Evolutionary conservation across 306 rosid genomes (phyloP).

Genomic region (Quercus gilva): DNA sequence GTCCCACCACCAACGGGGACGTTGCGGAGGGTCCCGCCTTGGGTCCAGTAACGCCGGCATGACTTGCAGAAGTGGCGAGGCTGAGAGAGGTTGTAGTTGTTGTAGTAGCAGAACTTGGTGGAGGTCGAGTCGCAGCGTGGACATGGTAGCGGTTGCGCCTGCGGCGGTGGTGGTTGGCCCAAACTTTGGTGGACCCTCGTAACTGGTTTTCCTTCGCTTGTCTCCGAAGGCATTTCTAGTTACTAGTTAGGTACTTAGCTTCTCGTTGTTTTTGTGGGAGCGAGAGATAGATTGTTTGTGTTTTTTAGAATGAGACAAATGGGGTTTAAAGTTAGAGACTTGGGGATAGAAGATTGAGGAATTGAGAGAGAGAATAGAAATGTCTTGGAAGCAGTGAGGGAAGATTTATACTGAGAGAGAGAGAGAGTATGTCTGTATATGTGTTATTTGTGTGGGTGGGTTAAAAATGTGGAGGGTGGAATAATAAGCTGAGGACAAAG

Average conservation of each 20-base stretch:
- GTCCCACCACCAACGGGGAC: conserved; percentile 57
- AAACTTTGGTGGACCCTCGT: background rate
- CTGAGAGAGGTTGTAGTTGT: conserved; percentile 57
- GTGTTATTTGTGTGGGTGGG: too few species aligned
- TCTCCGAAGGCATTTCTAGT: conserved; percentile 34
- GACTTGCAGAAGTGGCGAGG: conserved; percentile 60
- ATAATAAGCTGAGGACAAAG: too few species aligned
- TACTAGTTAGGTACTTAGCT: too few species aligned
- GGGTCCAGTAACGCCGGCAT: conserved; percentile 67
- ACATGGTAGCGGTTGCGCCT: conserved; percentile 38
- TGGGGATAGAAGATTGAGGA: background rate
- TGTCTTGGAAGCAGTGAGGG: background rate
- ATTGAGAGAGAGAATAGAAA: background rate
- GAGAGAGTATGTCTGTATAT: background rate
- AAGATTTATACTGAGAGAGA: background rate
- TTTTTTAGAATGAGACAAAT: background rate
- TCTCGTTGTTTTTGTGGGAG: too few species aligned
- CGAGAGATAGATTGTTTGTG: too few species aligned
- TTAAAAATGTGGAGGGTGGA: too few species aligned
- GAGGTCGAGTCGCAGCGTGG: conserved; percentile 50
- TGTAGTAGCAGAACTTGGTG: conserved; percentile 65
- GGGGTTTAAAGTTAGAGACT: background rate
- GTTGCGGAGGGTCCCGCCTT: conserved; percentile 51
- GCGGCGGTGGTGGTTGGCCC: conserved; percentile 29
- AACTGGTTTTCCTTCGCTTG: background rate